A percentile compares a stretch with the other conserved stretches of the same genome.
phyloP scores from a whole-genome alignment of 2,329 filamentous ascomycete species.

The Exophiala oligosperma region DNA sequence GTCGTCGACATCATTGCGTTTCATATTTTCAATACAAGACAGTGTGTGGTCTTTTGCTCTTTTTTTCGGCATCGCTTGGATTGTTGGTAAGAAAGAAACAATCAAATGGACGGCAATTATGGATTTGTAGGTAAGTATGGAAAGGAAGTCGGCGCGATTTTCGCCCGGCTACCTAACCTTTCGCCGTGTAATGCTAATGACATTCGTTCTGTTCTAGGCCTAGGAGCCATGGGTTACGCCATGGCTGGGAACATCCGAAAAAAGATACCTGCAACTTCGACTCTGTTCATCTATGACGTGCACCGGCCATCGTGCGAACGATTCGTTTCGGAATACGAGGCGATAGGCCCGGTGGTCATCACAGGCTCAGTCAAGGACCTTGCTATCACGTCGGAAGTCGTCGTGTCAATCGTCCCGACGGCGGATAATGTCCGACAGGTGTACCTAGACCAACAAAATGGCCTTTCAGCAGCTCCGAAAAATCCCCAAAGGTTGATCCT shows the following conservation, averaged over 20 bases:
- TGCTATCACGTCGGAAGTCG: background rate
- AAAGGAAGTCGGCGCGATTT: too few relatives aligned
- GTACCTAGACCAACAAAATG: background rate
- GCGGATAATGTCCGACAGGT: slow-evolving; percentile 1
- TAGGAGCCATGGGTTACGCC: slow-evolving; percentile 55
- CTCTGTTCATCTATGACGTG: slow-evolving; percentile 52
- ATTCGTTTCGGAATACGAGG: slow-evolving; percentile 1
- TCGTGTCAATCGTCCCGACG: slow-evolving; percentile 8
- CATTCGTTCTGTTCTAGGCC: slow-evolving; percentile 38
- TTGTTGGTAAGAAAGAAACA: too few relatives aligned
- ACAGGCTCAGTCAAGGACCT: background rate
- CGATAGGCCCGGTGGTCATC: background rate
- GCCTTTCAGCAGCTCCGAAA: slow-evolving; percentile 1
- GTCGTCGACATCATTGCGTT: too few relatives aligned
- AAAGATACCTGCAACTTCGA: slow-evolving; percentile 44
- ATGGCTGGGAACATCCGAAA: slow-evolving; percentile 54
- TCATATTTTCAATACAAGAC: too few relatives aligned
- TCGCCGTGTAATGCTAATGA: background rate
- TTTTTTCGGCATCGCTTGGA: too few relatives aligned
- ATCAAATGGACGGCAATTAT: background rate
- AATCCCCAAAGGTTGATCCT: slow-evolving; percentile 1
- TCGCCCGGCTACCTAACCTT: too few relatives aligned
- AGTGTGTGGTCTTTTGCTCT: too few relatives aligned
- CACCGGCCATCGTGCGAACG: slow-evolving; percentile 32
- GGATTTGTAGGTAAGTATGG: background rate